phyloP scores from a whole-genome alignment of 1,284 basidiomycete species.

The Coniferiporia sulphurascens region DNA sequence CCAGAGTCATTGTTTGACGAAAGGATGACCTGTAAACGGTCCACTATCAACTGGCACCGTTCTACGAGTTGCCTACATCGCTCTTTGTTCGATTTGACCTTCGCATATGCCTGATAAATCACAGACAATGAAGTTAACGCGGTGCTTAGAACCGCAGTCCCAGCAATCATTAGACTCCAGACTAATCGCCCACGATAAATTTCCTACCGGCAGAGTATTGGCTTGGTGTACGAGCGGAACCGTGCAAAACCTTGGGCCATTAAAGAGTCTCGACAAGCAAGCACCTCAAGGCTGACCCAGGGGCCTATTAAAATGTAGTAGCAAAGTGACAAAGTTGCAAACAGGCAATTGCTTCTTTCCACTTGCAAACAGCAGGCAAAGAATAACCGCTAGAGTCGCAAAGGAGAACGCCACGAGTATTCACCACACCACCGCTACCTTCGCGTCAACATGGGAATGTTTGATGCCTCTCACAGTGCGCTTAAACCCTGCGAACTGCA shows the following conservation, averaged over 20 bases:
- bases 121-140: conserved; percentile 21
- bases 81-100: conserved; percentile 23
- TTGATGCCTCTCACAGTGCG: no score
- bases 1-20: conserved; percentile 9
- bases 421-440: no score
- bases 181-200: neutral
- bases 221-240: no score
- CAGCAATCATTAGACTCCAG: conserved; percentile 11
- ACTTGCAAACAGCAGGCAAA: neutral
- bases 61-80: conserved; percentile 23
- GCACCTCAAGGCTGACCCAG: no score
- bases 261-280: no score
- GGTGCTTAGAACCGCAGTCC: conserved; percentile 17
- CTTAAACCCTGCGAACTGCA: no score
- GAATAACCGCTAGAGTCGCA: neutral
- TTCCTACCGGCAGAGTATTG: neutral
- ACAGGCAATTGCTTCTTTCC: neutral
- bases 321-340: neutral
- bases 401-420: neutral
- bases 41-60: conserved; percentile 22
- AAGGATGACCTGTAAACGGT: conserved; percentile 21
- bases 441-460: no score
- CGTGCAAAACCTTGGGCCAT: no score
- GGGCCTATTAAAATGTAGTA: neutral
- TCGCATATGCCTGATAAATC: conserved; percentile 23